A percentile compares a stretch with the other conserved stretches of the same genome.
phyloP scores from a whole-genome alignment of 1,284 basidiomycete genomes.

The Earliella scabrosa region DNA sequence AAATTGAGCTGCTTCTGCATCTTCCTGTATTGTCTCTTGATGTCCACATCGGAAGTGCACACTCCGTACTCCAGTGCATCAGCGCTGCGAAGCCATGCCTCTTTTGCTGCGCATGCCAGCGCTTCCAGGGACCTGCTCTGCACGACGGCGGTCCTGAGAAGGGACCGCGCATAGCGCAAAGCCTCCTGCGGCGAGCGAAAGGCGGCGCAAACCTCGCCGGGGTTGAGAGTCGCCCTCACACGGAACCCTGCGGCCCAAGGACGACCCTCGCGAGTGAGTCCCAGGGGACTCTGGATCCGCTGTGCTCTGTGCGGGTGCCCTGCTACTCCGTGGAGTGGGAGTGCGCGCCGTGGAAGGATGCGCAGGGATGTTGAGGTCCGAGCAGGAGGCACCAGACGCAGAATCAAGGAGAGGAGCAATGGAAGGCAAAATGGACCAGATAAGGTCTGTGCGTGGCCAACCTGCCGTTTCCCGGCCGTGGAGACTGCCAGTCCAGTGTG shows the following conservation, averaged over 20 bases:
- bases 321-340: constrained; percentile 25
- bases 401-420: constrained; percentile 36
- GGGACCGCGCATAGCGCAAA: constrained; percentile 25
- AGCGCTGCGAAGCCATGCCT: constrained; percentile 46
- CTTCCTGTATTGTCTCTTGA: constrained; percentile 32
- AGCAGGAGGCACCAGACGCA: constrained; percentile 13
- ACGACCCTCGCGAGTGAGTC: constrained; percentile 39
- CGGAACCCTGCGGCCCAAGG: constrained; percentile 19
- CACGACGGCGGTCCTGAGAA: constrained; percentile 30
- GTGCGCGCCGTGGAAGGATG: constrained; percentile 11
- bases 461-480: constrained; percentile 22
- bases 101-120: constrained; percentile 53
- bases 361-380: background rate
- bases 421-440: constrained; percentile 34
- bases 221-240: constrained; percentile 36
- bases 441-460: constrained; percentile 45
- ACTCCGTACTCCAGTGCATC: constrained; percentile 18
- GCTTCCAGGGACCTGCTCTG: constrained; percentile 46
- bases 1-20: constrained; percentile 8
- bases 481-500: constrained; percentile 29
- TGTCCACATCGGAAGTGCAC: constrained; percentile 8
- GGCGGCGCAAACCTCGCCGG: constrained; percentile 50
- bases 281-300: constrained; percentile 40
- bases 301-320: constrained; percentile 42
- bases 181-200: constrained; percentile 52